These are phyloP conservation scores for Backusella parvicylindrica DNA, from an alignment of 192 early-diverging fungal species.

Conservation along the genomic window DNA sequence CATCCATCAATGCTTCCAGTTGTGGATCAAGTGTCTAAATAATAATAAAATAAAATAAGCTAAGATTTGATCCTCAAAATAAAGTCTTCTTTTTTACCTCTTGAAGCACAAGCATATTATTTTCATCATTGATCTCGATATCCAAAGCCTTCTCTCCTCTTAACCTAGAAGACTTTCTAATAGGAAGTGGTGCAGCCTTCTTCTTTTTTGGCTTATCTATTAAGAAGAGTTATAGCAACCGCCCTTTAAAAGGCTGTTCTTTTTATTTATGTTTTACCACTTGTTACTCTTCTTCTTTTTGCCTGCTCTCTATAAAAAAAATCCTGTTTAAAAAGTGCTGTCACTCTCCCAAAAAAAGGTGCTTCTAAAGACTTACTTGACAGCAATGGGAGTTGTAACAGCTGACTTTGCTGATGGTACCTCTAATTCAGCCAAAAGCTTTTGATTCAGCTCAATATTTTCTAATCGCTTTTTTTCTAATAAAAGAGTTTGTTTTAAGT, in stretches of 20 bases:
- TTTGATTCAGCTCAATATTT: background rate
- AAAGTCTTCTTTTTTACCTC: background rate
- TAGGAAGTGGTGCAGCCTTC: background rate
- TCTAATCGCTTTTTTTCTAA: background rate
- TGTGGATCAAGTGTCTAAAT: background rate
- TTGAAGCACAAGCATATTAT: conserved; percentile 25
- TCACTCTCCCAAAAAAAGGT: background rate
- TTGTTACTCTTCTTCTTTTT: background rate
- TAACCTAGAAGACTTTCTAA: conserved; percentile 35
- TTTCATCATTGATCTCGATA: conserved; percentile 31
- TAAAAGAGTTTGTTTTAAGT: too few species aligned
- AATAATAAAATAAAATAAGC: too few species aligned
- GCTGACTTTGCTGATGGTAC: background rate
- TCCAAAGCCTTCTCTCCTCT: conserved; percentile 31
- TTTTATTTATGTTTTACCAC: background rate
- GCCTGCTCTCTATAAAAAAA: background rate
- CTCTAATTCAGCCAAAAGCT: background rate
- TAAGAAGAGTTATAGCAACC: background rate
- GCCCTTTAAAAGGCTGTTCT: background rate
- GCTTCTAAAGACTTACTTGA: background rate
- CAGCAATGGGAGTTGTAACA: background rate
- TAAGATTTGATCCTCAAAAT: background rate
- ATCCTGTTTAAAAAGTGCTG: background rate
- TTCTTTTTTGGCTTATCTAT: background rate
- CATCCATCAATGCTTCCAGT: conserved; percentile 32